Evolutionary conservation across 176 grass and related monocot species (phyloP).

Genomic region (Thalia dealbata): DNA sequence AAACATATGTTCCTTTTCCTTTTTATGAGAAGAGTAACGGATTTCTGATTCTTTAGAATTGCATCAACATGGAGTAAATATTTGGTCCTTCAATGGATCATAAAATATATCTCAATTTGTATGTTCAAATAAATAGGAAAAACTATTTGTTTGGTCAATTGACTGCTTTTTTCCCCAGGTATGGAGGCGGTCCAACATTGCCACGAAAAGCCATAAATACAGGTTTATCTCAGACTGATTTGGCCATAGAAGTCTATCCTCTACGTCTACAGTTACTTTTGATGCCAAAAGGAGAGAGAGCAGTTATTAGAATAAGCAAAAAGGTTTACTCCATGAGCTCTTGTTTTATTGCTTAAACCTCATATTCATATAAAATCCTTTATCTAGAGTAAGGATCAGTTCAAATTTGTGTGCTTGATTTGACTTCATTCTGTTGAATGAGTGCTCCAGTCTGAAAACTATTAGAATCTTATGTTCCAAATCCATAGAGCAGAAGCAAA

Average conservation of each 20-base stretch:
- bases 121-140: conserved; percentile 3
- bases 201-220: conserved; percentile 91
- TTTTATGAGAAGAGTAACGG: not conserved
- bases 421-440: not conserved
- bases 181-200: conserved; percentile 81
- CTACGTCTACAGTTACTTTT: conserved; percentile 84
- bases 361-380: not conserved
- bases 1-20: not conserved
- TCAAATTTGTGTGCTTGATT: not conserved
- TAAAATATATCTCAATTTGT: not conserved
- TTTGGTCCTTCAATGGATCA: not conserved
- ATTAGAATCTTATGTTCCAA: not conserved
- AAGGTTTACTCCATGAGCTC: conserved; percentile 36
- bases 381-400: not conserved
- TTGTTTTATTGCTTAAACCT: conserved; percentile 6
- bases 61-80: not conserved
- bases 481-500: too few relatives aligned
- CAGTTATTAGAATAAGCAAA: conserved; percentile 96
- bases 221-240: conserved; percentile 91
- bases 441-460: not conserved
- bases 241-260: conserved; percentile 99
- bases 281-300: conserved; percentile 67
- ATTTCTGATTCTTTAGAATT: not conserved
- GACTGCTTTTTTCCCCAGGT: conserved; percentile 39
- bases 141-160: conserved; percentile 9